Evolutionary conservation across 108 stramenopile species (phyloP).

Genomic region (Nitzschia sp.): DNA sequence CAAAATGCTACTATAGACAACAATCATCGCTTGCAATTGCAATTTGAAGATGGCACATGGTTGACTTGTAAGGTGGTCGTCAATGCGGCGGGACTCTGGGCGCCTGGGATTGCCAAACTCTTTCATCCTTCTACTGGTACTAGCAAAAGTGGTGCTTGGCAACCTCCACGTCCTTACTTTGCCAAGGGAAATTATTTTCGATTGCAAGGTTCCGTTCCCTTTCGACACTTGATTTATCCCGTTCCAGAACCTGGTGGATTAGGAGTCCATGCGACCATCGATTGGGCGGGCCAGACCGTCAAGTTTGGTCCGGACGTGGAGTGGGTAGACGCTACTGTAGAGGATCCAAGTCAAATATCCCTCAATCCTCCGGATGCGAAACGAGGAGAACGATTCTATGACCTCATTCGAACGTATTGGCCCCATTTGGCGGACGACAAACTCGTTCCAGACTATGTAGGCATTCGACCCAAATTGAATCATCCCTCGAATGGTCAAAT

Average conservation of each 20-base stretch:
- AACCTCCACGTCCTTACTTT: conserved; percentile 70
- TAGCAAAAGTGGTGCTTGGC: conserved; percentile 15
- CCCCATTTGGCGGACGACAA: conserved; percentile 57
- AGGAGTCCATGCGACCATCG: conserved; percentile 87
- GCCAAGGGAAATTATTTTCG: conserved; percentile 86
- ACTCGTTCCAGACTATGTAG: conserved; percentile 77
- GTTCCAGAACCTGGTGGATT: conserved; percentile 82
- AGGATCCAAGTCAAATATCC: conserved; percentile 55
- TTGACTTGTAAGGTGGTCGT: conserved; percentile 66
- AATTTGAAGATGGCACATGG: conserved; percentile 35
- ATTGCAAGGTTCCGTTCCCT: conserved; percentile 55
- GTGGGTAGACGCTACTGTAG: conserved; percentile 55
- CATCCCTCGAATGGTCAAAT: conserved; percentile 49
- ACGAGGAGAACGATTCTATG: conserved; percentile 59
- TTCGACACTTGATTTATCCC: conserved; percentile 80
- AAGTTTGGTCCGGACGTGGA: conserved; percentile 89
- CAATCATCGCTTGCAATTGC: background rate
- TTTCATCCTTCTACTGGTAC: conserved; percentile 24
- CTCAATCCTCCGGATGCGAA: conserved; percentile 54
- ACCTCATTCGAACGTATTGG: conserved; percentile 78
- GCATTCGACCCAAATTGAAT: conserved; percentile 77
- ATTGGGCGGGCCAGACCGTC: conserved; percentile 53
- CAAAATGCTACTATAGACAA: conserved; percentile 36
- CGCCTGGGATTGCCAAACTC: conserved; percentile 53
- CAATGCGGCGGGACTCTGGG: conserved; percentile 69